A percentile compares a stretch with the other conserved stretches of the same genome.
Evolutionary conservation across 2,329 filamentous ascomycete species (phyloP).

Genomic region (Penicillium sp.): DNA sequence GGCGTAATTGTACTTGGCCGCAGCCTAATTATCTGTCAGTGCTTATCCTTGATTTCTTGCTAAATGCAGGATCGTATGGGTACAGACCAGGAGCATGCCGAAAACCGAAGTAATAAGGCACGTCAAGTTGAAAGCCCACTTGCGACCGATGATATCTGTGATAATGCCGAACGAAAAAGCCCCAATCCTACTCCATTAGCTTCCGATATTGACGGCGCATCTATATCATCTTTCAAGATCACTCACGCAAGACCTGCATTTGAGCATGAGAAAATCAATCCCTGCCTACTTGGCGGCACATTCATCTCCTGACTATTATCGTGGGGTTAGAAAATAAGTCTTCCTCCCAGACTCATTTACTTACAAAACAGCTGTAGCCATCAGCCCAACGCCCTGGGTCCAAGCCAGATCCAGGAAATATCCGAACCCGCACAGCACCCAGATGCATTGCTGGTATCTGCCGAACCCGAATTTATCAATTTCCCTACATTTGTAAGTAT

Average conservation of each 20-base stretch:
- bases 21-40: constrained; percentile 1
- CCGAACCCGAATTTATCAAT: constrained; percentile 16
- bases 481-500: constrained; percentile 4
- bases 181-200: constrained; percentile 3
- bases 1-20: constrained; percentile 9
- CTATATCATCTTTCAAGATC: neutral
- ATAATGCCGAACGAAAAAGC: constrained; percentile 11
- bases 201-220: neutral
- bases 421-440: constrained; percentile 11
- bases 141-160: constrained; percentile 16
- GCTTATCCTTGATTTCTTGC: neutral
- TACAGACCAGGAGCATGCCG: constrained; percentile 11
- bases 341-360: neutral
- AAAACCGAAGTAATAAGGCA: constrained; percentile 14
- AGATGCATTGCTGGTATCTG: constrained; percentile 12
- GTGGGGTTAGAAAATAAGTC: neutral
- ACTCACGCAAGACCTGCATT: constrained; percentile 11
- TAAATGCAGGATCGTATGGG: neutral
- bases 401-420: constrained; percentile 16
- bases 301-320: constrained; percentile 6
- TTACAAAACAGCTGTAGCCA: constrained; percentile 13
- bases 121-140: constrained; percentile 13
- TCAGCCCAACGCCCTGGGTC: constrained; percentile 10
- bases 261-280: constrained; percentile 8
- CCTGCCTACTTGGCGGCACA: constrained; percentile 4